Evolutionary conservation across 1,284 basidiomycete genomes (phyloP), one percentile per base, ranked within the genome.

Genomic region (Schizopora paradoxa): DNA sequence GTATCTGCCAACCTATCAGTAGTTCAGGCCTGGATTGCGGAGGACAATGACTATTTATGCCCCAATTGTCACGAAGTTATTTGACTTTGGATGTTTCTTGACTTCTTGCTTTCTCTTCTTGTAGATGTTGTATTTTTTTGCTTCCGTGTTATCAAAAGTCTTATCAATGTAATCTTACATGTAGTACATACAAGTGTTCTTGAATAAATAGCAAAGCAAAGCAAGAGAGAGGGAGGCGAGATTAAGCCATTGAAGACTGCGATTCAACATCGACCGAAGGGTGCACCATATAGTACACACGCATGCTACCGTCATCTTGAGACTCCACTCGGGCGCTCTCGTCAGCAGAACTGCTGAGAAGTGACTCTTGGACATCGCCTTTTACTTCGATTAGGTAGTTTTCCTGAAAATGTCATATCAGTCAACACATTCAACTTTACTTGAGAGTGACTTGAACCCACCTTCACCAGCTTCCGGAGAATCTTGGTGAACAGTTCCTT

Each of bases 401-500:
- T 60, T 95, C 92, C 90, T 93, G 14, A 45, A 22, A 35, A 48
- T 14, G 22, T 41, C 49, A 52, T 27, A 29, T 46, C 39, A 49
- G 31, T 38, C 45, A 14, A 14, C 13, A 39, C 7, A 39, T 37
- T 25, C 5, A 13, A 33, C 2, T 13, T 38, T 31, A 6, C 47
- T n/a, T 19, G 32, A 33, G 37, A 36, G 37, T 16, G 36, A 21
- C 22, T 1, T 4, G 31, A 22, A 51, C 76, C 44, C 53, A 89
- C 94, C 79, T 93, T 95, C 52, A 95, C 86, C 47, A 99, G 69
- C 66, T 91, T 93, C 55, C 73, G 79, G 52, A 99, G 64, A 58
- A 96, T 85, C 69, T 98, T 99, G 36, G 76, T 80, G 53, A 98
- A 82, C 48, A 99, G 70, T 62, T 91, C 87, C 57, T 84, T 86